A percentile compares a stretch with the other conserved stretches of the same genome.
phyloP scores from a whole-genome alignment of 768 basidiomycete species.

The Coprinellus micaceus region DNA sequence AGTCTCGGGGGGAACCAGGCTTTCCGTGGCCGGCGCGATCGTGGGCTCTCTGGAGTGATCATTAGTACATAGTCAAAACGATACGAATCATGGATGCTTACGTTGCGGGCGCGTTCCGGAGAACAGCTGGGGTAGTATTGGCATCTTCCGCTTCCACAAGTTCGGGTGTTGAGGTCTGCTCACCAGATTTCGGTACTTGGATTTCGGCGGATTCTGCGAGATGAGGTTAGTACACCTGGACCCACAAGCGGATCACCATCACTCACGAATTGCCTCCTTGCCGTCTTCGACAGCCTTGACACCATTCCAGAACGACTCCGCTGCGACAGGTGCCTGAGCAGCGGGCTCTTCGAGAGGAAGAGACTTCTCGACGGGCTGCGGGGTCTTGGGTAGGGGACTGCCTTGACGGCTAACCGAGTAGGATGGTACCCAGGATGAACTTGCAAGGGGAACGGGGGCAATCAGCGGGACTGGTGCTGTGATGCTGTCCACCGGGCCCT shows the following conservation, averaged over 20 bases:
- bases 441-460: constrained; percentile 1
- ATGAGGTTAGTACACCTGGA: background rate
- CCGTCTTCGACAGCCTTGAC: background rate
- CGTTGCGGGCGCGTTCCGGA: background rate
- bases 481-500: background rate
- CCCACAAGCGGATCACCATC: background rate
- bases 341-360: background rate
- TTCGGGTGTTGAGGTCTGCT: constrained; percentile 4
- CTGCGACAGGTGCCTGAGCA: background rate
- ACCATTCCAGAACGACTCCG: background rate
- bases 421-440: constrained; percentile 20
- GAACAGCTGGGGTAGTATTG: constrained; percentile 3
- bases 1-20: constrained; percentile 5
- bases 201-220: background rate
- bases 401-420: constrained; percentile 22
- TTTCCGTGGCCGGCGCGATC: background rate
- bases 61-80: too few relatives aligned
- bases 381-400: constrained; percentile 12
- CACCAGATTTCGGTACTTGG: background rate
- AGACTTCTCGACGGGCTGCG: background rate
- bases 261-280: background rate
- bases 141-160: background rate
- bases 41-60: background rate
- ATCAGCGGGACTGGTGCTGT: background rate
- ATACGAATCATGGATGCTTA: background rate